Percentiles rank a stretch among this genome's conserved stretches.
phyloP scores from a whole-genome alignment of 305 asterid genomes.

The Plantago coronopus region DNA sequence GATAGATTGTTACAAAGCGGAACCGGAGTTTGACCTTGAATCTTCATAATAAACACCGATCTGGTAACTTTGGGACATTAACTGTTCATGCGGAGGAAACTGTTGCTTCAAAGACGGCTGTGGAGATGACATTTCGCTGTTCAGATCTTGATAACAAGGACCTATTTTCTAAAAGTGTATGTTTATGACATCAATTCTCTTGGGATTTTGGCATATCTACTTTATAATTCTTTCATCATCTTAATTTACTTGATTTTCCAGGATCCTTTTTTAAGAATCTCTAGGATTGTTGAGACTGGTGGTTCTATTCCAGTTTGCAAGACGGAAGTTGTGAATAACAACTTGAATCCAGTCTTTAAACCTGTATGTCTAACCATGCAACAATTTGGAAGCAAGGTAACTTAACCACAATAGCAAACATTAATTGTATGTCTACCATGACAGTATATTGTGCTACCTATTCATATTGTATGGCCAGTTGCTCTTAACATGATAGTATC shows the following conservation, averaged over 20 bases:
- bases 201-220: conserved; percentile 5
- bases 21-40: conserved; percentile 46
- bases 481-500: too few species aligned
- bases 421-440: too few species aligned
- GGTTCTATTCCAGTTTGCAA: conserved; percentile 61
- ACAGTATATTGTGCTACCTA: too few species aligned
- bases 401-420: too few species aligned
- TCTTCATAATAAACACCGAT: conserved; percentile 44
- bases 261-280: conserved; percentile 89
- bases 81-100: conserved; percentile 70
- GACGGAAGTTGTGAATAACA: conserved; percentile 73
- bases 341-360: conserved; percentile 72
- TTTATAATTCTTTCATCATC: not conserved
- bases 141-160: conserved; percentile 65
- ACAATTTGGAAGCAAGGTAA: conserved; percentile 61
- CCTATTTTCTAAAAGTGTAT: conserved; percentile 65
- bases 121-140: conserved; percentile 58
- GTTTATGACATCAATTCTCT: not conserved
- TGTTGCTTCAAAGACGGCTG: conserved; percentile 54
- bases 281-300: conserved; percentile 59
- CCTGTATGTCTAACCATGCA: conserved; percentile 60
- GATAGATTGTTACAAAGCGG: conserved; percentile 59
- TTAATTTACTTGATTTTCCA: conserved; percentile 29
- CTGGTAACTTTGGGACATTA: conserved; percentile 53
- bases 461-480: too few species aligned